Base-by-base conservation (phyloP, 1,284 basidiomycete genomes). In the Kwoniella shivajii region DNA sequence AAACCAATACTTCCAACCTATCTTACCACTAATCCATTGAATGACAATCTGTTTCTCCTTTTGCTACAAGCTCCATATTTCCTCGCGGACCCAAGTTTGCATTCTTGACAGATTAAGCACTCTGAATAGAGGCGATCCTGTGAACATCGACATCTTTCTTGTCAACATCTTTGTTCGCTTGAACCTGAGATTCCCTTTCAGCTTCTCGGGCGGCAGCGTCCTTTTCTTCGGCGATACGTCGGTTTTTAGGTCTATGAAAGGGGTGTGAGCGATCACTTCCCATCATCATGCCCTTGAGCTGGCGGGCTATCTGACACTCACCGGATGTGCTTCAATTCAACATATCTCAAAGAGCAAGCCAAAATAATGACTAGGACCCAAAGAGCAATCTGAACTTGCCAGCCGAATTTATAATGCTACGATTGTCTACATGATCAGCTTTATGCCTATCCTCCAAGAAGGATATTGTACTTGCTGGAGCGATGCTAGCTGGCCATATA, bases 401-500 rank as follows among this genome's bases (percentile, higher is more conserved):
- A 76, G 33, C 67, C 74, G 39, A 60, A 57, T 48, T 57, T 61
- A 60, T 72, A 74, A 54, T 72, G 71, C 56, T 60, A 46, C 22
- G n/a, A 14, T 37, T 42, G 26, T 50, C 37, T 33, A 4, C 27
- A n/a, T 24, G 13, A 51, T 41, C 41, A 39, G 49, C 18, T 39
- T 16, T 29, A n/a, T 18, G 11, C 10, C n/a, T 2, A 50, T 38
- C 4, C 16, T 22, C 20, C 29, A 4, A 10, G 13, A 20, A 13
- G 10, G 20, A 24, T 31, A 30, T 24, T 11, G 10, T 22, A 56
- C 57, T 46, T 43, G 52, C 57, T 6, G 73, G 73, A 6, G 65
- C 71, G 50, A 69, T 53, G 14, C 41, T 55, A 5, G 70, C 63
- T 0, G 74, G 74, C 67, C 68, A 76, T 37, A 76, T 73, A 41